Conservation (phyloP, 2,329 filamentous ascomycete species). For the Pseudocercospora fijiensis region DNA sequence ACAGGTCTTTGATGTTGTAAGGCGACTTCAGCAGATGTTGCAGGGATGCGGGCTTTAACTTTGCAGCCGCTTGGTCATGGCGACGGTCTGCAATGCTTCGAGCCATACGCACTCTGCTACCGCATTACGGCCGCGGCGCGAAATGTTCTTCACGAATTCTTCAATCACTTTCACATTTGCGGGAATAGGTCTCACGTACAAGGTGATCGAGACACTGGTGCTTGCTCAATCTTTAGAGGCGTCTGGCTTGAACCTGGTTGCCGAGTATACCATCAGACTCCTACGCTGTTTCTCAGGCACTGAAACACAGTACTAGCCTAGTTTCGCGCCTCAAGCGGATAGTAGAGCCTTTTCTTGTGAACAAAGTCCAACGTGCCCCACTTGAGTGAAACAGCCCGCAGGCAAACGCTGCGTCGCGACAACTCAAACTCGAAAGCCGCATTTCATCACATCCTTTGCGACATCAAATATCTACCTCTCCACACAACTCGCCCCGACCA, state of each 20-base stretch:
- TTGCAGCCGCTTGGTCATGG: background rate
- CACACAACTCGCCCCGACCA: too few species aligned
- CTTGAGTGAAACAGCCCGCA: background rate
- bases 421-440: background rate
- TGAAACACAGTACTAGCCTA: too few species aligned
- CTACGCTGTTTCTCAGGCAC: background rate
- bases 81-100: background rate
- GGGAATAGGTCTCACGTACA: background rate
- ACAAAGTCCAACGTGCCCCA: background rate
- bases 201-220: too few species aligned
- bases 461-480: too few species aligned
- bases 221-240: background rate
- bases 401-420: background rate
- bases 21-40: background rate
- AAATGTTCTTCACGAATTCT: background rate
- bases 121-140: background rate
- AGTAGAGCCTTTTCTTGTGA: background rate
- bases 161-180: background rate
- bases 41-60: background rate
- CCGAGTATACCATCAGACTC: too few species aligned
- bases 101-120: background rate
- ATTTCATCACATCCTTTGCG: too few species aligned
- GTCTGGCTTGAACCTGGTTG: background rate
- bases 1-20: background rate
- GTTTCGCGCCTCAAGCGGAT: too few species aligned